Conservation (phyloP, 306 rosid genomes). For the Sphenostylis stenocarpa region DNA sequence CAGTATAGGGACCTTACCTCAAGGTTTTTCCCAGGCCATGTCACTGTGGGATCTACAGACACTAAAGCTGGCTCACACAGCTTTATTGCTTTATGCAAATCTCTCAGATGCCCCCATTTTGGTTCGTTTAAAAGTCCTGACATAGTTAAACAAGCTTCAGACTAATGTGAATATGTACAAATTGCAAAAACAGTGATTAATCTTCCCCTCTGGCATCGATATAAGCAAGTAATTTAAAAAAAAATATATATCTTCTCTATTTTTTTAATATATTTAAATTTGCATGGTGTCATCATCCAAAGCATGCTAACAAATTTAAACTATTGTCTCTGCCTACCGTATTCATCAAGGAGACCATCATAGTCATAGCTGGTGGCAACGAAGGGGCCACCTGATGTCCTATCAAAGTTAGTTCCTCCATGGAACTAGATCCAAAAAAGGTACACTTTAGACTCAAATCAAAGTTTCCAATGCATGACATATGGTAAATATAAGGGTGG, state of each 20-base stretch:
- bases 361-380: conserved; percentile 93
- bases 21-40: conserved; percentile 64
- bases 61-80: conserved; percentile 70
- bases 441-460: conserved; percentile 9
- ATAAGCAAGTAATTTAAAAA: not conserved
- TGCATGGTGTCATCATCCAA: not conserved
- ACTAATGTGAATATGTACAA: conserved; percentile 3
- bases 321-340: conserved; percentile 50
- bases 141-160: conserved; percentile 27
- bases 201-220: not conserved
- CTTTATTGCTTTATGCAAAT: conserved; percentile 84
- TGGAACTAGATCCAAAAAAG: conserved; percentile 60
- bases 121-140: conserved; percentile 80
- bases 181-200: not conserved
- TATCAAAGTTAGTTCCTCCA: conserved; percentile 98
- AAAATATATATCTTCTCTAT: not conserved
- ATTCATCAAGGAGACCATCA: conserved; percentile 94
- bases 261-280: not conserved
- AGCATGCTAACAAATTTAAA: conserved; percentile 6
- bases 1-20: conserved; percentile 51
- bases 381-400: conserved; percentile 87
- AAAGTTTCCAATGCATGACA: not conserved
- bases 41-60: conserved; percentile 65
- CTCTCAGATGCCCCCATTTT: conserved; percentile 93
- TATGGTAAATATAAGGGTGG: not conserved